phyloP scores from a whole-genome alignment of 78 protist genomes.

The Blattamonas nauphoetae region DNA sequence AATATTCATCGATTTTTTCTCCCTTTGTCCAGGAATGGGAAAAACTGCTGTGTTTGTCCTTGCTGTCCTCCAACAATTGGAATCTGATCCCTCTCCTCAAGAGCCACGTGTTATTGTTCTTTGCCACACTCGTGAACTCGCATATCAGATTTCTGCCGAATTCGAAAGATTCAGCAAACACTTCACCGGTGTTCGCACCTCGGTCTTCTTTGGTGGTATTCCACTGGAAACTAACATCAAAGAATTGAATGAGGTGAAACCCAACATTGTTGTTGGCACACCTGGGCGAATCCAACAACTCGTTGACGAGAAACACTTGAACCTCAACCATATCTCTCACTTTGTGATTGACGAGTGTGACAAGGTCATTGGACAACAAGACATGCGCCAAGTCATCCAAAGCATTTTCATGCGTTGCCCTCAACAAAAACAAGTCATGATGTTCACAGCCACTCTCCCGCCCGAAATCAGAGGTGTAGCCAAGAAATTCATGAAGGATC shows the following conservation, averaged over 20 bases:
- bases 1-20: background rate
- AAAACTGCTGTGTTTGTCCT: constrained; percentile 98
- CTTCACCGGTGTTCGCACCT: constrained; percentile 48
- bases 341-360: constrained; percentile 98
- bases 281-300: constrained; percentile 88
- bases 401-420: constrained; percentile 57
- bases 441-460: constrained; percentile 98
- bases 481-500: constrained; percentile 82
- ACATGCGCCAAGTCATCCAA: constrained; percentile 93
- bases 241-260: constrained; percentile 46
- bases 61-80: constrained; percentile 76
- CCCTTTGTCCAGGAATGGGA: constrained; percentile 77
- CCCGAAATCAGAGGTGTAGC: constrained; percentile 60
- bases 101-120: constrained; percentile 55
- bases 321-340: constrained; percentile 60
- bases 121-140: constrained; percentile 94
- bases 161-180: constrained; percentile 81
- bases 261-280: constrained; percentile 91
- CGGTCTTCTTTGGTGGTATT: constrained; percentile 88
- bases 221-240: constrained; percentile 36
- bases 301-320: constrained; percentile 32
- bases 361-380: constrained; percentile 59
- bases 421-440: constrained; percentile 89
- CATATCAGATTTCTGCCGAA: constrained; percentile 87
- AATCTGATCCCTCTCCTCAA: background rate